Base-by-base conservation (phyloP, 345 rosid species). In the Eucalyptus tenuipes region DNA sequence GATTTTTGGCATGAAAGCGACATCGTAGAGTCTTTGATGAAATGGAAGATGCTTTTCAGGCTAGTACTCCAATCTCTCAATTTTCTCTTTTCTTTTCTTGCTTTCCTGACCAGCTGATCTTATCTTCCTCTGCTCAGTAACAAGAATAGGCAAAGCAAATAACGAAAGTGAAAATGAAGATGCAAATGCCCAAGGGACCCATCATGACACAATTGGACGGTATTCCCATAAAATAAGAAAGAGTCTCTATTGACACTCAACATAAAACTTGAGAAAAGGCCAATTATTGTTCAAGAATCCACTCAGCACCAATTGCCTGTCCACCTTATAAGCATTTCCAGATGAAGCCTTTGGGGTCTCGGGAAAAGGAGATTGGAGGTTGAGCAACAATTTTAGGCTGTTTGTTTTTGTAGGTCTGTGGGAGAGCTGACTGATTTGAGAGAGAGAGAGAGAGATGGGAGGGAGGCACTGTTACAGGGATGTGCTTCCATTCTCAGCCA, bases 401-500 rank as follows among this genome's bases (percentile, higher is more conserved):
- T 75, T 10, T 4, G 82, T 37, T 71, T 71, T 40, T 1, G 86
- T 85, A 9, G 25, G 2, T 44, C 68, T 82, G 31, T 24, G n/a
- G 52, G 13, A 33, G n/a, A 64, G 66, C n/a, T n/a, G 48, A 49
- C 5, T 48, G 49, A 48, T 5, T 48, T 8, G 61, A 87, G 25
- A 49, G 86, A 87, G 47, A 87, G 40, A 85, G 88, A 84, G 88
- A 90, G 91, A 86, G 8, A 84, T 57, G 37, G 29, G 88, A 88
- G 81, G 88, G 86, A 91, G 93, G 87, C 89, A 92, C 89, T 94
- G 90, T 84, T 90, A 92, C 94, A 89, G 88, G 89, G 96, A 94
- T 47, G 94, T 92, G 75, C 90, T 96, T 49, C 99, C 98, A 18
- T 95, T 95, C 85, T 88, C 93, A 37, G 96, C 94, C 20, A 80